Conservation (phyloP, 2,329 filamentous ascomycete species). For the Aspergillus intermedius region DNA sequence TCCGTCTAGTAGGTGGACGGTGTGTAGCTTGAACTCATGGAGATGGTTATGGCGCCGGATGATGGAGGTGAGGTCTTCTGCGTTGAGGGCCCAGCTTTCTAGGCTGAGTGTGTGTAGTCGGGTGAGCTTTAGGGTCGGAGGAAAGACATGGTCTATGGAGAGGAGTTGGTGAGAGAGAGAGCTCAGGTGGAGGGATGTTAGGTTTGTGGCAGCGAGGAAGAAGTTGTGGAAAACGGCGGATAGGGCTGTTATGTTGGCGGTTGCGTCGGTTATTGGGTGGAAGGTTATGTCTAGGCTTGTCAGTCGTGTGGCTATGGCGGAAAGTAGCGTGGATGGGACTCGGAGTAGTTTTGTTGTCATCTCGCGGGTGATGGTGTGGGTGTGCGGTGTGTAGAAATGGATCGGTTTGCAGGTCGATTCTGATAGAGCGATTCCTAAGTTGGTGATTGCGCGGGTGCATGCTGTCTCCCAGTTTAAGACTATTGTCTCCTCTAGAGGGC, state of each 20-base stretch:
- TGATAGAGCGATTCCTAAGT: constrained; percentile 52
- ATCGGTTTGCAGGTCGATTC: constrained; percentile 51
- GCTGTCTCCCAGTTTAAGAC: constrained; percentile 57
- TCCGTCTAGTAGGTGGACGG: constrained; percentile 55
- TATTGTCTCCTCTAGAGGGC: constrained; percentile 41
- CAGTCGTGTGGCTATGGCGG: constrained; percentile 50
- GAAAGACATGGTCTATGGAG: constrained; percentile 56
- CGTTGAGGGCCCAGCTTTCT: constrained; percentile 56
- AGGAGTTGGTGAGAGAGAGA: constrained; percentile 55
- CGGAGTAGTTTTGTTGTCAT: constrained; percentile 49
- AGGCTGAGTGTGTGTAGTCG: constrained; percentile 59
- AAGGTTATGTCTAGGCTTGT: constrained; percentile 58
- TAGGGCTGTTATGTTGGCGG: constrained; percentile 52
- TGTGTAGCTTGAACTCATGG: constrained; percentile 53
- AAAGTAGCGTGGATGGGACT: constrained; percentile 43
- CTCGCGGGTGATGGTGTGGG: constrained; percentile 47
- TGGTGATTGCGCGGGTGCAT: constrained; percentile 56
- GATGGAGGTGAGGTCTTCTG: constrained; percentile 55
- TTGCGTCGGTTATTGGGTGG: constrained; percentile 52
- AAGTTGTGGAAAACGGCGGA: constrained; percentile 53
- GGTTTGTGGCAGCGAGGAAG: constrained; percentile 51
- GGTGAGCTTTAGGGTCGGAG: constrained; percentile 52
- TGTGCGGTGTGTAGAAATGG: constrained; percentile 56
- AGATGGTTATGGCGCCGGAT: constrained; percentile 51
- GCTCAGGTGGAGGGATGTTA: constrained; percentile 58